Evolutionary conservation across 495 filamentous ascomycete species (phyloP), one percentile per base, ranked within the genome.

Genomic region (Penicillium soppii): DNA sequence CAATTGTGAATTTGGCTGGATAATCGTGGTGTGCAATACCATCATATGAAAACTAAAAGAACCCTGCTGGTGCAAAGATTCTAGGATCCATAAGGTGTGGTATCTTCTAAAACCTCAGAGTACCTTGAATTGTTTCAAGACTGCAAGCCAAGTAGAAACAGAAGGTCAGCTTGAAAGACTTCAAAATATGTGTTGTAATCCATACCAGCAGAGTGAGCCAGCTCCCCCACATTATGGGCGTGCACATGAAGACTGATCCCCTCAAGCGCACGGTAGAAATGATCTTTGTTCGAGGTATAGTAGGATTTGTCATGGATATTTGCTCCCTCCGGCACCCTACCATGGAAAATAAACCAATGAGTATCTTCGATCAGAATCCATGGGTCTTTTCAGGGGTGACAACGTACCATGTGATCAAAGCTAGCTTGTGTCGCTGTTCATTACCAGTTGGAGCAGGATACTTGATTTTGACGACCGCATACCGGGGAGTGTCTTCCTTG

Each of bases 171-270:
- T 43, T 16, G n/a, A 13, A 43, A 23, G 22, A 4, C 21, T 41
- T n/a, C 7, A 41, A 22, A 20, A 41, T 41, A 23, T 20, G 13
- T 19, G n/a, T 13, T 41, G 13, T 19, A 26, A 7, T 13, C 2
- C 59, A 30, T 62, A 62, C 59, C 47, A n/a, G 48, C 30, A 27
- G 52, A 48, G 23, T 62, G 56, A 20, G 47, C 56, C 13, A 62
- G 21, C 1, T 62, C 59, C 7, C 30, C 56, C 30, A 20, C 44
- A 8, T 39, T 50, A 26, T 50, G 40, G 5, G 59, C 59, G 48
- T 56, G 59, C 9, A 62, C 56, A 56, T 62, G 59, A 6, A 62
- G 48, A 36, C 59, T 62, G 10, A 62, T 58, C 35, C 54, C 59
- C 16, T 40, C 29, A 20, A 62, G 45, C 0, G 49, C 27, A 6